Base-by-base conservation (phyloP, 768 basidiomycete species). In the Leccinum uliginosum region DNA sequence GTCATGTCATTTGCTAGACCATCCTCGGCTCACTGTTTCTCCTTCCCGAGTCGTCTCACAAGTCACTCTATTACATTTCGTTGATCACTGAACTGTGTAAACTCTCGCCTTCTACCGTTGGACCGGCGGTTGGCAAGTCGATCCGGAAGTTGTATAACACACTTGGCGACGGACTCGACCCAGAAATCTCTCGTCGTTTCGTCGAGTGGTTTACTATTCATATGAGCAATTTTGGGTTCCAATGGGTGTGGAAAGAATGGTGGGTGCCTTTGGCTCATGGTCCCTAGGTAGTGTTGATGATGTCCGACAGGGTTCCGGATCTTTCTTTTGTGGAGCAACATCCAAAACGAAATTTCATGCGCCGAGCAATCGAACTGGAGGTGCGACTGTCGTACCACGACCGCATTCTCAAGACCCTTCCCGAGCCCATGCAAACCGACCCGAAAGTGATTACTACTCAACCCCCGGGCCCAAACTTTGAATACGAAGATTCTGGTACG, bases 241-340 rank as follows among this genome's bases (percentile, higher is more conserved):
- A 88, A 65, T 98, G 97, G 97, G 93, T 97, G 14, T 99, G 97
- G 97, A 95, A 93, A 66, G 97, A 98, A 80, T 99, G 97, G 96
- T 94, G 51, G 46, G 85, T 6, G 15, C 24, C 34, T 46, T 38
- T 2, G 14, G 19, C 1, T 54, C 26, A 11, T 32, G 14, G 4
- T 54, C 9, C 27, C 12, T 54, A 46, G 15, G 10, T 34, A 51
- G 6, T 50, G 9, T 49, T 49, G 51, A 56, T 30, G 14, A 59
- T 38, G 21, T 24, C n/a, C 2, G n/a, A 47, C 53, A 98, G 96
- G 96, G 76, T 93, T 14, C 86, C 89, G 2, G 97, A 98, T 74
- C 76, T 98, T 29, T 71, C 80, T 1, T 73, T 96, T 10, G 74
- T 85, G 5, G 68, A 80, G 11, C 81, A 88, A 52, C 94, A 98